phyloP scores from a whole-genome alignment of 345 rosid genomes.

The Aquilaria yunnanensis region DNA sequence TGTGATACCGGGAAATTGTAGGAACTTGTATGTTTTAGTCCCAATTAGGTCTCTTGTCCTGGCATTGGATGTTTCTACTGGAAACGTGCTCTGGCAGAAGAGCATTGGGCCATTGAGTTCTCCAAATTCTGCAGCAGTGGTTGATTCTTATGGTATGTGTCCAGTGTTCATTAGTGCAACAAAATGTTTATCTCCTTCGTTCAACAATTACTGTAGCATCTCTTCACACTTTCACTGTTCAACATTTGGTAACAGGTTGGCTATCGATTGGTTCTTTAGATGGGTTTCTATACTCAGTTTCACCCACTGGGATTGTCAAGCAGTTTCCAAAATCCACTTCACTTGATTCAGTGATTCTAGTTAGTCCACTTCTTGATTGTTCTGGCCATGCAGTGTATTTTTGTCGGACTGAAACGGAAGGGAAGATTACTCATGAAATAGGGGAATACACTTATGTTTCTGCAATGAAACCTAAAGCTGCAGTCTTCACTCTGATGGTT shows the following conservation, averaged over 20 bases:
- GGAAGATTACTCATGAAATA: conserved; percentile 30
- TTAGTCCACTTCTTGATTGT: conserved; percentile 57
- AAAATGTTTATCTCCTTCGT: neutral
- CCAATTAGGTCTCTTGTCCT: conserved; percentile 43
- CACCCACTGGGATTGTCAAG: conserved; percentile 56
- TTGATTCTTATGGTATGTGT: conserved; percentile 60
- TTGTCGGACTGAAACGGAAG: conserved; percentile 61
- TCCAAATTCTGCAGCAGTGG: conserved; percentile 37
- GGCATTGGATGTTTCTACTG: conserved; percentile 64
- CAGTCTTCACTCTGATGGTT: conserved; percentile 51
- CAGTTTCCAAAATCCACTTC: conserved; percentile 37
- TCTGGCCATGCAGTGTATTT: conserved; percentile 66
- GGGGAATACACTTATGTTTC: conserved; percentile 41
- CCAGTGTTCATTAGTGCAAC: neutral
- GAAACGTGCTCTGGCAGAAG: conserved; percentile 61
- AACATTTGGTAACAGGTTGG: conserved; percentile 42
- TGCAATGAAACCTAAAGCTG: conserved; percentile 51
- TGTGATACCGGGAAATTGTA: conserved; percentile 72
- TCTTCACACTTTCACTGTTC: too few relatives aligned
- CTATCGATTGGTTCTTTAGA: conserved; percentile 79
- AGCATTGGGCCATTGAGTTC: conserved; percentile 55
- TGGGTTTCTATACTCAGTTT: conserved; percentile 71
- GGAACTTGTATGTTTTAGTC: conserved; percentile 52
- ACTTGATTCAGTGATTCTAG: conserved; percentile 47
- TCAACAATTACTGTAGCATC: neutral